phyloP scores from a whole-genome alignment of 2,329 filamentous ascomycete species.

The Epichloe elymi region DNA sequence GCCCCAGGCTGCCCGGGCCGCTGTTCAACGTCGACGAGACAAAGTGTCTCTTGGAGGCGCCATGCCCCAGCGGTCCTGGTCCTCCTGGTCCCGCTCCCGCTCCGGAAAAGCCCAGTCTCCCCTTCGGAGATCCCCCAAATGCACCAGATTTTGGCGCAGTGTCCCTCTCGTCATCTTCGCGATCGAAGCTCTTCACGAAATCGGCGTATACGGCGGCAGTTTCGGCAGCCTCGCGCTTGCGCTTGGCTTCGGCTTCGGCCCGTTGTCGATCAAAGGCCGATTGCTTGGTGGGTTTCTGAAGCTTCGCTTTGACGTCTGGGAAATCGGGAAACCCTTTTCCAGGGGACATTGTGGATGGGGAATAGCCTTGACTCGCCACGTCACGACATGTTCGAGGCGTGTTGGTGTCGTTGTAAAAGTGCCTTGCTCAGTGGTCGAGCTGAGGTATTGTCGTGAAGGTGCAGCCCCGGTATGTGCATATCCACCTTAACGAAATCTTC shows the following conservation, averaged over 20 bases:
- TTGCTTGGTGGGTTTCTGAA: constrained; percentile 68
- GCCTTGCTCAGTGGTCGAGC: neutral
- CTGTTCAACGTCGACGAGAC: constrained; percentile 42
- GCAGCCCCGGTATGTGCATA: constrained; percentile 10
- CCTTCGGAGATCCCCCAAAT: constrained; percentile 13
- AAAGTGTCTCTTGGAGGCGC: constrained; percentile 47
- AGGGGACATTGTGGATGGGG: constrained; percentile 28
- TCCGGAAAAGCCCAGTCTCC: constrained; percentile 3
- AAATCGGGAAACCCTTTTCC: constrained; percentile 42
- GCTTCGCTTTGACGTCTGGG: constrained; percentile 62
- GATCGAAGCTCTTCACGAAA: constrained; percentile 69
- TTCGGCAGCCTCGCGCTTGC: constrained; percentile 70
- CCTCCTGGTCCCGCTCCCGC: neutral
- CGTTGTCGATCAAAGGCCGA: constrained; percentile 81
- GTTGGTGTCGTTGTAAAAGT: neutral
- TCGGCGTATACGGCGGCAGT: constrained; percentile 78
- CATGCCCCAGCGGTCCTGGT: constrained; percentile 4
- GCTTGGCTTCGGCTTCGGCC: constrained; percentile 81
- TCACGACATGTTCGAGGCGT: constrained; percentile 5
- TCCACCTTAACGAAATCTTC: too few relatives aligned
- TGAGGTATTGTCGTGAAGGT: neutral
- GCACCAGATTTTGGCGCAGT: neutral
- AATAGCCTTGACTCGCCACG: neutral
- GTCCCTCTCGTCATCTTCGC: constrained; percentile 35
- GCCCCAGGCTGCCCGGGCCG: constrained; percentile 49